A percentile compares a stretch with the other conserved stretches of the same genome.
Evolutionary conservation across 129 eudicot genomes (phyloP).

Genomic region (Saussurea involucrata): DNA sequence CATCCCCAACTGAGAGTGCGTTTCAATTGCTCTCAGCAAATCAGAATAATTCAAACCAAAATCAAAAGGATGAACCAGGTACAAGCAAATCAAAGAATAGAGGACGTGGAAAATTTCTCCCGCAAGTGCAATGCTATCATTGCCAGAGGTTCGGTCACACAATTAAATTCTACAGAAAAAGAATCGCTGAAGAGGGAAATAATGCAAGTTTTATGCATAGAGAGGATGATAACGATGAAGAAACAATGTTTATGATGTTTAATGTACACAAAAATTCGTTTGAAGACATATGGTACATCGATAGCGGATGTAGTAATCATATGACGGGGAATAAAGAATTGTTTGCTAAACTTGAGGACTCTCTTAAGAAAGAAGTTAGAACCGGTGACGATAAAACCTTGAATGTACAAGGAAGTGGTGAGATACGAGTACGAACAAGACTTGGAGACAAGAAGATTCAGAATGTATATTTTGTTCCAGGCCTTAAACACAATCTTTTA

Average conservation of each 20-base stretch:
- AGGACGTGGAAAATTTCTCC: not conserved
- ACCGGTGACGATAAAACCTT: not conserved
- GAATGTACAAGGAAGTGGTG: not conserved
- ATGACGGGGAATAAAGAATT: not conserved
- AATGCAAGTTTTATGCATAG: not conserved
- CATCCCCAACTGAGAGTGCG: no score
- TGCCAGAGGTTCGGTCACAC: not conserved
- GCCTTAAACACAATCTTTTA: not conserved
- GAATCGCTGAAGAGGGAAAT: not conserved
- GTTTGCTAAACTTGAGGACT: not conserved
- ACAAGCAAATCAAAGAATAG: not conserved
- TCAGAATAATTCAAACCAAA: not conserved
- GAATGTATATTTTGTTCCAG: not conserved
- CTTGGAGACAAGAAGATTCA: not conserved
- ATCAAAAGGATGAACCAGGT: not conserved
- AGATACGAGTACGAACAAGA: not conserved
- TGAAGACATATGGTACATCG: slow-evolving; percentile 7
- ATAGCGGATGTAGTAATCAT: not conserved
- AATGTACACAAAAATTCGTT: not conserved
- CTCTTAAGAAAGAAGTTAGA: not conserved
- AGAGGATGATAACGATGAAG: not conserved
- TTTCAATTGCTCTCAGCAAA: not conserved
- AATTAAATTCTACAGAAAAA: not conserved
- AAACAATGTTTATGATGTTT: not conserved
- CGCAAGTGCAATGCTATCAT: not conserved